These are phyloP conservation scores for Aegilops tauschii DNA, from an alignment of 176 grass and related monocot species.

Conservation along the genomic window DNA sequence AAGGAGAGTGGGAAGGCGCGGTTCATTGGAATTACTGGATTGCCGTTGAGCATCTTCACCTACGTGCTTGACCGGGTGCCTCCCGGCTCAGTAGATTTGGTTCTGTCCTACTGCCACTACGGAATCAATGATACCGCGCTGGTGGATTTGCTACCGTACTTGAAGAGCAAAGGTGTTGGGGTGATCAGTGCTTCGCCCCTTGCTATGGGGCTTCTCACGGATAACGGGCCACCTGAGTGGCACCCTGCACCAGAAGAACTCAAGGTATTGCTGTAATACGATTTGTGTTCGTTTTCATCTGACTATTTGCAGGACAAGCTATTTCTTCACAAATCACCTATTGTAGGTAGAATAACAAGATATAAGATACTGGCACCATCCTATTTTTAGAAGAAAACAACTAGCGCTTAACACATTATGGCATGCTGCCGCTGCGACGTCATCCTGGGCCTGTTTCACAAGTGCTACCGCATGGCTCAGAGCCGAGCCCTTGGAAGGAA, in stretches of 20 bases:
- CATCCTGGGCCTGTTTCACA: too few relatives aligned
- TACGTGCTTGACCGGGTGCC: slow-evolving; percentile 71
- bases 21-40: slow-evolving; percentile 81
- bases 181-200: slow-evolving; percentile 86
- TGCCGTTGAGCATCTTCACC: slow-evolving; percentile 61
- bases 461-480: too few relatives aligned
- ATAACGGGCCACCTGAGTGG: slow-evolving; percentile 78
- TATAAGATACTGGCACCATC: neutral
- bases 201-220: slow-evolving; percentile 84
- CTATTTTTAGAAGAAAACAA: neutral
- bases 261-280: slow-evolving; percentile 43
- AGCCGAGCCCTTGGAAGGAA: too few relatives aligned
- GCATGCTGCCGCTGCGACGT: too few relatives aligned
- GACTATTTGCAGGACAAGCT: neutral
- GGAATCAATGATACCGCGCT: slow-evolving; percentile 75
- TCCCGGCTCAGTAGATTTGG: slow-evolving; percentile 60
- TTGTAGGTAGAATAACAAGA: neutral
- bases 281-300: neutral
- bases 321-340: neutral
- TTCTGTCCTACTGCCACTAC: slow-evolving; percentile 92
- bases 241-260: slow-evolving; percentile 72
- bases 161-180: slow-evolving; percentile 80
- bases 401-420: too few relatives aligned
- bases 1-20: slow-evolving; percentile 74
- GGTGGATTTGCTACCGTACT: slow-evolving; percentile 73